Conservation (phyloP, 2,329 filamentous ascomycete species). For the Alternaria ethzedia region DNA sequence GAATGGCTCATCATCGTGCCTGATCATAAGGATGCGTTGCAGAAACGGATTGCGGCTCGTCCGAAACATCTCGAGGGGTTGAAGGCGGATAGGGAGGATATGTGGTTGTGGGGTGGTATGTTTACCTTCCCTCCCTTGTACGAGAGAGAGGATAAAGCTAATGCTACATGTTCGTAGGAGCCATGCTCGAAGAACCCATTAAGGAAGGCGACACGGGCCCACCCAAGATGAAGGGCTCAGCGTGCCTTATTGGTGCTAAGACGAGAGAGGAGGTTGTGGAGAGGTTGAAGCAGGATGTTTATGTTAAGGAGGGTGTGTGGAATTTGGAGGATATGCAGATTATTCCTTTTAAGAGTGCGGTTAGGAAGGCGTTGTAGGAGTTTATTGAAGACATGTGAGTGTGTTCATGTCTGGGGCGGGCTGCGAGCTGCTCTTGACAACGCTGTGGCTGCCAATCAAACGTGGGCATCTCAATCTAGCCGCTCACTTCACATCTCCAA, state of each 20-base stretch:
- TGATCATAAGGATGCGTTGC: slow-evolving; percentile 51
- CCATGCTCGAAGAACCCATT: slow-evolving; percentile 51
- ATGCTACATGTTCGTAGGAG: slow-evolving; percentile 21
- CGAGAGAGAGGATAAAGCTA: not conserved
- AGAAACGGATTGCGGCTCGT: slow-evolving; percentile 53
- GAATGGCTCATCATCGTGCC: slow-evolving; percentile 61
- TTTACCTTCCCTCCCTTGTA: no score
- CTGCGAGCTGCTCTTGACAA: no score
- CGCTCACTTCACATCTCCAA: no score
- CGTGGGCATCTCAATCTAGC: no score
- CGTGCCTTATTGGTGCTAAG: slow-evolving; percentile 70
- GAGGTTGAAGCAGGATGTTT: slow-evolving; percentile 73
- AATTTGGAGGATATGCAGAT: slow-evolving; percentile 63
- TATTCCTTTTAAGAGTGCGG: slow-evolving; percentile 56
- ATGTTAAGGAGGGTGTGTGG: slow-evolving; percentile 76
- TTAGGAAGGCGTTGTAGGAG: slow-evolving; percentile 51
- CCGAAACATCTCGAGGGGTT: slow-evolving; percentile 43
- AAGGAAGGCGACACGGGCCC: slow-evolving; percentile 63
- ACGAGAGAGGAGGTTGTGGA: slow-evolving; percentile 73
- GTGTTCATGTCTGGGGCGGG: no score
- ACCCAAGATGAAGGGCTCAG: slow-evolving; percentile 76
- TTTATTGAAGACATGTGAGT: no score
- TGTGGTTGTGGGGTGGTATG: slow-evolving; percentile 48
- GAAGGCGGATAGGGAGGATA: slow-evolving; percentile 32
- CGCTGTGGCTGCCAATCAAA: no score